A percentile compares a stretch with the other conserved stretches of the same genome.
phyloP scores from a whole-genome alignment of 106 monocot species.

The Apostasia shenzhenica region DNA sequence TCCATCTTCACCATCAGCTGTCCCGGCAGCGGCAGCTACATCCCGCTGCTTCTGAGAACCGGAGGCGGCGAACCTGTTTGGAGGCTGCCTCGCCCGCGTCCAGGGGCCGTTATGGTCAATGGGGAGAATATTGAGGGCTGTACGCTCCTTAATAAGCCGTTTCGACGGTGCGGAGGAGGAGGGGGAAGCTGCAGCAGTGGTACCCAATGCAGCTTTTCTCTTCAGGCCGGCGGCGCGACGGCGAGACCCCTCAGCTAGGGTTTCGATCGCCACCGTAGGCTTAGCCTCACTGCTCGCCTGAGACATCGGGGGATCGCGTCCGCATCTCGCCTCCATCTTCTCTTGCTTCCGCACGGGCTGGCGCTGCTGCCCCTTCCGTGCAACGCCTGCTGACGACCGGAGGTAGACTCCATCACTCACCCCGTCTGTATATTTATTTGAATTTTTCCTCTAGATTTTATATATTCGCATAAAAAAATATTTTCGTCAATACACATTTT shows the following conservation, averaged over 20 bases:
- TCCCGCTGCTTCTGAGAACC: conserved; percentile 10
- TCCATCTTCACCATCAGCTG: conserved; percentile 2
- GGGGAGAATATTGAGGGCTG: conserved; percentile 28
- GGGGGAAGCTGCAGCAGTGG: conserved; percentile 7
- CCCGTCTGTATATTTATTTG: no score
- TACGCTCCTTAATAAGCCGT: conserved; percentile 68
- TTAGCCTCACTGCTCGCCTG: not conserved
- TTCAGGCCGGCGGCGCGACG: conserved; percentile 39
- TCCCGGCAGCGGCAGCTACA: not conserved
- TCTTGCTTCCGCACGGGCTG: not conserved
- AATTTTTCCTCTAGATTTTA: no score
- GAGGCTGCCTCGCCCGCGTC: conserved; percentile 75
- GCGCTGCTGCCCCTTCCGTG: not conserved
- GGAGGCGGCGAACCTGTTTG: conserved; percentile 41
- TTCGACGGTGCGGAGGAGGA: conserved; percentile 38
- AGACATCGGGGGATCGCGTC: not conserved
- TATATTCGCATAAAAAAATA: no score
- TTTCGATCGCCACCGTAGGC: conserved; percentile 15
- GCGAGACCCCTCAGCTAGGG: conserved; percentile 33
- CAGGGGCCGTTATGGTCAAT: conserved; percentile 56
- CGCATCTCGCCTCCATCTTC: conserved; percentile 3
- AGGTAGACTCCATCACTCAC: not conserved
- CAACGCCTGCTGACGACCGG: not conserved
- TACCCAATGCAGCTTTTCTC: conserved; percentile 32
- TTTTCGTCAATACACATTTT: no score